Percentiles rank a stretch among this genome's conserved stretches.
phyloP scores from a whole-genome alignment of 1,284 basidiomycete genomes.

The Leccinum glutinopallens region DNA sequence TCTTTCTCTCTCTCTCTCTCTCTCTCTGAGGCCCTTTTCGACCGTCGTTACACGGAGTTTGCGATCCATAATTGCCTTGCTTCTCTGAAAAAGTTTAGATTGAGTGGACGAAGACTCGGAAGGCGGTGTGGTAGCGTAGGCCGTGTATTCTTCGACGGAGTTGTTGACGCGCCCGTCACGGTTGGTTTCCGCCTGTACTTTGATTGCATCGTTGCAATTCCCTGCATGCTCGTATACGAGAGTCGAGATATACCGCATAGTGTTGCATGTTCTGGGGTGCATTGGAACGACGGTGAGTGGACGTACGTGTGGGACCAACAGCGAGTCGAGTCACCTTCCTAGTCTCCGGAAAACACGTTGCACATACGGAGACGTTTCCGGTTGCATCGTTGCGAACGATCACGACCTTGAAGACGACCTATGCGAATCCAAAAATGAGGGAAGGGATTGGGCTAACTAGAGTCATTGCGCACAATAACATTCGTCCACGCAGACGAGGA shows the following conservation, averaged over 20 bases:
- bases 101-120: slow-evolving; percentile 31
- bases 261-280: slow-evolving; percentile 85
- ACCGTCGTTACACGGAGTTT: slow-evolving; percentile 91
- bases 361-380: slow-evolving; percentile 78
- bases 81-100: slow-evolving; percentile 48
- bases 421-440: slow-evolving; percentile 14
- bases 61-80: slow-evolving; percentile 68
- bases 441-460: background rate
- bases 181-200: slow-evolving; percentile 90
- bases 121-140: slow-evolving; percentile 32
- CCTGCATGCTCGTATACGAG: slow-evolving; percentile 83
- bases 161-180: slow-evolving; percentile 73
- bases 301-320: slow-evolving; percentile 2
- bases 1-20: slow-evolving; percentile 46
- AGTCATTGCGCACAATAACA: slow-evolving; percentile 64
- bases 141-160: slow-evolving; percentile 57
- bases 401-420: slow-evolving; percentile 96
- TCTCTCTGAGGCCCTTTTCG: slow-evolving; percentile 87
- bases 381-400: slow-evolving; percentile 92
- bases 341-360: slow-evolving; percentile 73
- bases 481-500: slow-evolving; percentile 87
- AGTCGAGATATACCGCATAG: slow-evolving; percentile 90
- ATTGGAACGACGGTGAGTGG: slow-evolving; percentile 40
- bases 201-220: slow-evolving; percentile 93
- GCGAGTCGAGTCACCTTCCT: slow-evolving; percentile 66